phyloP scores from a whole-genome alignment of 2,329 filamentous ascomycete species.

The Metarhizium guizhouense region DNA sequence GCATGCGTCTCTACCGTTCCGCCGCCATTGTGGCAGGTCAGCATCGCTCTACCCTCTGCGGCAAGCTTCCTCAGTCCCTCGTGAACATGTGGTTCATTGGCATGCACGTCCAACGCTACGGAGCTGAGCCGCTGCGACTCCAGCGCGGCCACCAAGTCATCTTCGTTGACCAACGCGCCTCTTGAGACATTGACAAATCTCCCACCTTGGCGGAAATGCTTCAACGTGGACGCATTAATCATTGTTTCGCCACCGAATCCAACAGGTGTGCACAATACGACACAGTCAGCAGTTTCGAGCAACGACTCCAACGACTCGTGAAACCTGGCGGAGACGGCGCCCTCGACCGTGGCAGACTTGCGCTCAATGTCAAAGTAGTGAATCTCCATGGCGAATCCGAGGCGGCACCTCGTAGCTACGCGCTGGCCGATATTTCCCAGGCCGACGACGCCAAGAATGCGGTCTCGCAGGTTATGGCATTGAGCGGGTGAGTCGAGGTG shows the following conservation, averaged over 20 bases:
- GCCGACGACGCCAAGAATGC: constrained; percentile 57
- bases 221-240: constrained; percentile 38
- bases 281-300: constrained; percentile 45
- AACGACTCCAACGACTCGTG: constrained; percentile 43
- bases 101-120: constrained; percentile 57
- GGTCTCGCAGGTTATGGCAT: constrained; percentile 54
- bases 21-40: constrained; percentile 61
- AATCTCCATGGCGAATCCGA: constrained; percentile 59
- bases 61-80: constrained; percentile 33
- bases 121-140: constrained; percentile 39
- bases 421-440: constrained; percentile 57
- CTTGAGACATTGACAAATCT: constrained; percentile 59
- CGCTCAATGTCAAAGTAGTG: constrained; percentile 52
- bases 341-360: constrained; percentile 34
- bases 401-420: constrained; percentile 43
- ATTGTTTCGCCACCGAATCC: constrained; percentile 27
- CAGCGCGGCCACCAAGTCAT: constrained; percentile 50
- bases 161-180: constrained; percentile 56
- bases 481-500: constrained; percentile 50
- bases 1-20: constrained; percentile 57
- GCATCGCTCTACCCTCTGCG: constrained; percentile 36
- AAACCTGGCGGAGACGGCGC: constrained; percentile 35
- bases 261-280: constrained; percentile 52
- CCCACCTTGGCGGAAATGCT: constrained; percentile 42
- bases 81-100: constrained; percentile 47